Evolutionary conservation across 2,329 filamentous ascomycete genomes (phyloP).

Genomic region (Scleromitrula shiraiana): DNA sequence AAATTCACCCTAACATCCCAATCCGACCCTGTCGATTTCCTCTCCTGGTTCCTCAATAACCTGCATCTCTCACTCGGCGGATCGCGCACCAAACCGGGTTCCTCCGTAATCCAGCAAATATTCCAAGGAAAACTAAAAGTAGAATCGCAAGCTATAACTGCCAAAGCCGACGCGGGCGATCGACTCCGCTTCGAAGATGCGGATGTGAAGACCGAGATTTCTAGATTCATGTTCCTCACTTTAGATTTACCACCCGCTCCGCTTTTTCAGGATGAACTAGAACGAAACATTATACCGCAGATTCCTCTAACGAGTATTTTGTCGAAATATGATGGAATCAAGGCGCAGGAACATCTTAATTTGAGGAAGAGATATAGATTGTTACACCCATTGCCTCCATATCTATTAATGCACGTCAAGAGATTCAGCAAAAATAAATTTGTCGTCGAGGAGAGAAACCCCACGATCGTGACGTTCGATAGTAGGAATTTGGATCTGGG

Average conservation of each 20-base stretch:
- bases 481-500: constrained; percentile 76
- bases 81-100: constrained; percentile 75
- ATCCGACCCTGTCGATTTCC: constrained; percentile 91
- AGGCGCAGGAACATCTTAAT: constrained; percentile 79
- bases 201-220: constrained; percentile 66
- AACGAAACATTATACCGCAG: constrained; percentile 94
- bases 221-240: constrained; percentile 83
- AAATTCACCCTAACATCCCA: constrained; percentile 85
- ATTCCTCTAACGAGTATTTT: constrained; percentile 77
- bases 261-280: constrained; percentile 89
- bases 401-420: constrained; percentile 90
- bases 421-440: constrained; percentile 97
- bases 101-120: constrained; percentile 80
- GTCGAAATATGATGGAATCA: constrained; percentile 84
- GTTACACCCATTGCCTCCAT: constrained; percentile 83
- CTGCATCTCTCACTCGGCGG: constrained; percentile 87
- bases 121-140: constrained; percentile 92
- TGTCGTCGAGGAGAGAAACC: constrained; percentile 88
- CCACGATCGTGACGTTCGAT: constrained; percentile 95
- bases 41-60: constrained; percentile 97
- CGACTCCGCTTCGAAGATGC: constrained; percentile 89
- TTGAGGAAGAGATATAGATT: constrained; percentile 85
- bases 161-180: constrained; percentile 79
- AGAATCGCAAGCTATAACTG: constrained; percentile 88
- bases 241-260: constrained; percentile 87